These are phyloP conservation scores for Blastobotrys aristatus DNA, from an alignment of 1,139 yeast species.

Conservation along the genomic window DNA sequence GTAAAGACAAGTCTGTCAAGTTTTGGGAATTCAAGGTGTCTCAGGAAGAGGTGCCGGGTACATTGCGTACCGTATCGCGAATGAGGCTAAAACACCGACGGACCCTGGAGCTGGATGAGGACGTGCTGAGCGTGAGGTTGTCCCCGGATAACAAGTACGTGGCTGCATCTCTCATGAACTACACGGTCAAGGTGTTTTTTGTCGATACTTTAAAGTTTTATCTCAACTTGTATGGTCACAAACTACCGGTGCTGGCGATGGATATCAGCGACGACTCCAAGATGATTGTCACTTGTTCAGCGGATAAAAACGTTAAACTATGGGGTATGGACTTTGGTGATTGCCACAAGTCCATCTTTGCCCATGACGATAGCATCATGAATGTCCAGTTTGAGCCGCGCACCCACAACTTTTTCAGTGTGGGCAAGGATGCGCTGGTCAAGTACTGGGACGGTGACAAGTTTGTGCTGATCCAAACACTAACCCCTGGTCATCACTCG, in stretches of 20 bases:
- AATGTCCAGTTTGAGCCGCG: conserved; percentile 77
- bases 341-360: conserved; percentile 93
- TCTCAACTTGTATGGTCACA: conserved; percentile 90
- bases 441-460: conserved; percentile 99
- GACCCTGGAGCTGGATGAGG: conserved; percentile 81
- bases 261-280: conserved; percentile 89
- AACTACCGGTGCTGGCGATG: conserved; percentile 74
- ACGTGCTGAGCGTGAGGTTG: conserved; percentile 71
- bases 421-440: conserved; percentile 81
- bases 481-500: conserved; percentile 79
- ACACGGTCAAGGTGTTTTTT: conserved; percentile 89
- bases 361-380: conserved; percentile 95
- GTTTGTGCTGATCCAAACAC: conserved; percentile 85
- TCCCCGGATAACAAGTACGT: conserved; percentile 75
- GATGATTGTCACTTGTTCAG: conserved; percentile 83
- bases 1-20: conserved; percentile 84
- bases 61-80: conserved; percentile 47
- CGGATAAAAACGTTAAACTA: conserved; percentile 92
- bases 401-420: conserved; percentile 82
- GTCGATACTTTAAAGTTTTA: conserved; percentile 81
- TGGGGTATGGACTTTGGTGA: conserved; percentile 99
- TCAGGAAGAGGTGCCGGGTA: conserved; percentile 65
- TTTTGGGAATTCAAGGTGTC: conserved; percentile 82
- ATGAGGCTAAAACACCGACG: conserved; percentile 67
- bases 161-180: conserved; percentile 83